Conservation (phyloP, 805 yeast genomes). For the Schwanniomyces sp. region DNA sequence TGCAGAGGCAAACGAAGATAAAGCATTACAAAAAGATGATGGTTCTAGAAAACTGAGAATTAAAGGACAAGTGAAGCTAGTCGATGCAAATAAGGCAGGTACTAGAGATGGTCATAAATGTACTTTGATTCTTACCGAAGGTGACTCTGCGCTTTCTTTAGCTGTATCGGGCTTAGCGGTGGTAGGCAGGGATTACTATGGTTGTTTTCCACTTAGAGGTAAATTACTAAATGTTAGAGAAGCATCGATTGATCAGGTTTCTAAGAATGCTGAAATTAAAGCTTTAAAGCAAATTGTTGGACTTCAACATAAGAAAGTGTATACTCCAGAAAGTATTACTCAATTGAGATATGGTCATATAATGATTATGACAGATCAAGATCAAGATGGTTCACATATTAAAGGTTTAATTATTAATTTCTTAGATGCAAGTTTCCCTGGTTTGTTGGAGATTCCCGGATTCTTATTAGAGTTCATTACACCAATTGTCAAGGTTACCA, state of each 20-base stretch:
- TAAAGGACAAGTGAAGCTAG: constrained; percentile 85
- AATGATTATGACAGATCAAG: constrained; percentile 99
- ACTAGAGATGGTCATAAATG: constrained; percentile 89
- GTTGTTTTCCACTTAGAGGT: constrained; percentile 95
- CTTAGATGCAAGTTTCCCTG: constrained; percentile 91
- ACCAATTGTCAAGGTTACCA: constrained; percentile 89
- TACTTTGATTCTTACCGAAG: constrained; percentile 92
- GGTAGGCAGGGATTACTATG: constrained; percentile 92
- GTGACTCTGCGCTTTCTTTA: constrained; percentile 90
- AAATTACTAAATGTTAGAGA: constrained; percentile 93
- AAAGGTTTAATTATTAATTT: constrained; percentile 94
- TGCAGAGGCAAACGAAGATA: constrained; percentile 86
- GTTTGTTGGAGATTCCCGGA: constrained; percentile 85
- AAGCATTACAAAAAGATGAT: constrained; percentile 82
- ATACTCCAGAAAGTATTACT: constrained; percentile 58
- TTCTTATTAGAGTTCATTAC: constrained; percentile 92
- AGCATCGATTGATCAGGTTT: constrained; percentile 92
- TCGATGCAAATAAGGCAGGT: constrained; percentile 96
- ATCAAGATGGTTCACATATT: constrained; percentile 98
- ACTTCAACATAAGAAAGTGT: constrained; percentile 84
- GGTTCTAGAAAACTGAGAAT: constrained; percentile 83
- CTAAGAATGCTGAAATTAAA: constrained; percentile 91
- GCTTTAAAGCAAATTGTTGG: constrained; percentile 96
- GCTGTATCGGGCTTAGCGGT: constrained; percentile 94
- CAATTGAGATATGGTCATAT: constrained; percentile 91